These are phyloP conservation scores for Fusarium sp. DNA, from an alignment of 2,329 filamentous ascomycete species.

Conservation along the genomic window DNA sequence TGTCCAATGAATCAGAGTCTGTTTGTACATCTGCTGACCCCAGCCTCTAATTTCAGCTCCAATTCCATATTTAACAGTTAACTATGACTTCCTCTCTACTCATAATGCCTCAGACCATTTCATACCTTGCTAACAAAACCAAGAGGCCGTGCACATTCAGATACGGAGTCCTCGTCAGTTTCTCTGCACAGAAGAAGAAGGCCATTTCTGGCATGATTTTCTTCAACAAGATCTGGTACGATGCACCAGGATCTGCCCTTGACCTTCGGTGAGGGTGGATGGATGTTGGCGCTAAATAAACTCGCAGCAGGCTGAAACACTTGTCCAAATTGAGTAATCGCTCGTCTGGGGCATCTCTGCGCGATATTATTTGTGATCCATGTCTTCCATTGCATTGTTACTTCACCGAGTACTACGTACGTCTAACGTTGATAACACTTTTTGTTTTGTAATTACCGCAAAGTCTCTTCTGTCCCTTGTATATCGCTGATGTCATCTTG, in stretches of 20 bases:
- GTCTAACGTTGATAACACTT: neutral
- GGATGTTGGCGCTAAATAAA: slow-evolving; percentile 26
- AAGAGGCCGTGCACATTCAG: slow-evolving; percentile 3
- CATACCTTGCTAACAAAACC: neutral
- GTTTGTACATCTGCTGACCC: slow-evolving; percentile 24
- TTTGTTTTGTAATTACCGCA: slow-evolving; percentile 8
- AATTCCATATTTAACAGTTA: neutral
- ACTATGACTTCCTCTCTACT: neutral
- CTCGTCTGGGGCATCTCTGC: slow-evolving; percentile 33
- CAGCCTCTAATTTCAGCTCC: slow-evolving; percentile 8
- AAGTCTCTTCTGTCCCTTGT: neutral
- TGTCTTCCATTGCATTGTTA: neutral
- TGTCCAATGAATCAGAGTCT: slow-evolving; percentile 2
- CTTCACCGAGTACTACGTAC: neutral
- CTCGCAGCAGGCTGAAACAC: slow-evolving; percentile 20
- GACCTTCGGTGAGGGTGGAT: slow-evolving; percentile 15
- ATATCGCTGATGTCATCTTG: neutral
- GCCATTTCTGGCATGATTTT: slow-evolving; percentile 14
- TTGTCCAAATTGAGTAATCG: slow-evolving; percentile 39
- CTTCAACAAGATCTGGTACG: slow-evolving; percentile 10
- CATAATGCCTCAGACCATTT: slow-evolving; percentile 15
- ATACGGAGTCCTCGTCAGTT: neutral
- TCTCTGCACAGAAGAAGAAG: neutral
- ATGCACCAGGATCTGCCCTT: slow-evolving; percentile 10
- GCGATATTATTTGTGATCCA: slow-evolving; percentile 13